Evolutionary conservation across 345 rosid species (phyloP), one percentile per base, ranked within the genome.

Genomic region (Litchi chinensis): DNA sequence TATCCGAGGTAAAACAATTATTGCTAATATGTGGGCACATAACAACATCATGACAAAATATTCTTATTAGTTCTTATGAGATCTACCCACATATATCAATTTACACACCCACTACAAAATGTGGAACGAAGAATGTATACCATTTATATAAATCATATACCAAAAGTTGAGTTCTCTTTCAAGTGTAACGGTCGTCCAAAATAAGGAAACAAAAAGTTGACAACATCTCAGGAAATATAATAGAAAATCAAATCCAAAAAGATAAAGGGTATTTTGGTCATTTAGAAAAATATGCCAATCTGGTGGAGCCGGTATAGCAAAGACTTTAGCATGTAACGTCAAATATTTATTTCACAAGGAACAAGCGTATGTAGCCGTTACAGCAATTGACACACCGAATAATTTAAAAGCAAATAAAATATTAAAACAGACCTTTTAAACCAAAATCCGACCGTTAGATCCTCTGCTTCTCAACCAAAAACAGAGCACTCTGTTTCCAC

Each of bases 391-490:
- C 62, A 64, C 68, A 64, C 60, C 67, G 18, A 74, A 6, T 43
- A n/a, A 37, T n/a, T 79, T 40, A 21, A 10, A 74, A 74, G 11
- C 6, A 59, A 39, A 57, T 54, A 4, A 54, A 5, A 15, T 46
- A 28, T 32, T 50, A 9, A 46, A 46, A 48, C 10, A 26, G 22
- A 5, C 32, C 63, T 44, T 69, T 74, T 60, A 19, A 73, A 77
- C 4, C n/a, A 18, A 59, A 76, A 67, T 76, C 64, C 75, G 85
- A 76, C 85, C 80, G 85, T 79, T 79, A 16, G 68, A 28, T 41
- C 37, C 65, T 60, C 68, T 52, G n/a, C 28, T 56, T 60, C 78
- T 11, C 26, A 16, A 28, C 68, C 5, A 68, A 67, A 66, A 56
- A 46, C 77, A 68, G 41, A 28, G n/a, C 56, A 10, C 65, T 43